phyloP scores from a whole-genome alignment of 352 stramenopile genomes.

The Globisporangium parvum region DNA sequence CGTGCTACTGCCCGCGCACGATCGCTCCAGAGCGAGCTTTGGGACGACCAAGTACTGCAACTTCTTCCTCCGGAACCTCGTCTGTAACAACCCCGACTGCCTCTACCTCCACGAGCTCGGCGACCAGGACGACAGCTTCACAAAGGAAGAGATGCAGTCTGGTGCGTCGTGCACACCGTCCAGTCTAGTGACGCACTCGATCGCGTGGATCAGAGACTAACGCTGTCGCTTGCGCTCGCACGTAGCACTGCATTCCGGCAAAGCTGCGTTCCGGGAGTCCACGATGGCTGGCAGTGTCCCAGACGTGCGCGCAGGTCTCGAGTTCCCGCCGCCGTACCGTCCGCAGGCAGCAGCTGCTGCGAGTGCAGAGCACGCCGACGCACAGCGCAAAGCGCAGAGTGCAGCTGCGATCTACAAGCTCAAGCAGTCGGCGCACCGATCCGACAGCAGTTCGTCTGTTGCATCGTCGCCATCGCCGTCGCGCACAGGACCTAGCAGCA shows the following conservation, averaged over 20 bases:
- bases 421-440: constrained; percentile 24
- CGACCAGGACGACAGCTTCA: constrained; percentile 91
- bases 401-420: constrained; percentile 66
- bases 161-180: constrained; percentile 20
- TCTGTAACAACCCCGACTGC: constrained; percentile 93
- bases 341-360: constrained; percentile 12
- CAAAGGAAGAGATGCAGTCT: constrained; percentile 92
- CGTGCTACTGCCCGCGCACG: too few species aligned
- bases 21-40: constrained; percentile 80
- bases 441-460: constrained; percentile 6
- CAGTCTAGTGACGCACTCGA: background rate
- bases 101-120: constrained; percentile 92
- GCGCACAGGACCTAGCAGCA: constrained; percentile 9
- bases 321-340: constrained; percentile 44
- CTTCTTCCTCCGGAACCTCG: constrained; percentile 87
- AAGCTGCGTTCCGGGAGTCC: constrained; percentile 64
- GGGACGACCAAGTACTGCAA: constrained; percentile 97
- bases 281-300: constrained; percentile 30
- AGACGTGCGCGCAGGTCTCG: constrained; percentile 47
- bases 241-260: constrained; percentile 63
- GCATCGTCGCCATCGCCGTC: constrained; percentile 11
- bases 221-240: background rate
- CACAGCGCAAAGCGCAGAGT: constrained; percentile 68
- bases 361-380: constrained; percentile 22
- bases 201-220: background rate